Percentiles rank a stretch among this genome's conserved stretches.
Conservation (phyloP, 495 filamentous ascomycete species). For the Neurospora sp. region DNA sequence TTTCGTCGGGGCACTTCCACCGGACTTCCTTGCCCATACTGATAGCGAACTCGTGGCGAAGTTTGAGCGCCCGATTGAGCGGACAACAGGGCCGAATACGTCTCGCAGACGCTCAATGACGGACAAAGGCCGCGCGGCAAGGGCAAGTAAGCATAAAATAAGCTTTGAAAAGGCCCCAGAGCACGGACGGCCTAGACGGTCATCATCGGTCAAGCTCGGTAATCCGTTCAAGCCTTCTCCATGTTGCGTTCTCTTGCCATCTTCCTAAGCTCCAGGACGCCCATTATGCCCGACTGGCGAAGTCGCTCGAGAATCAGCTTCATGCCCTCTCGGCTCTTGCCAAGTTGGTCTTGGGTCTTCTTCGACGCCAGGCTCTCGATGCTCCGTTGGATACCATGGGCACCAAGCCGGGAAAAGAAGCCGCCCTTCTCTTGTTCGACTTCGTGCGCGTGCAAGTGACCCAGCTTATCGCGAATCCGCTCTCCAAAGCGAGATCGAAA, state of each 20-base stretch:
- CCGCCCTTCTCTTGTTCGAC: conserved; percentile 17
- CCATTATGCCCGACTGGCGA: conserved; percentile 65
- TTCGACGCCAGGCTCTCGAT: conserved; percentile 84
- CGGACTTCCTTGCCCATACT: background rate
- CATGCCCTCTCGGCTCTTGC: conserved; percentile 92
- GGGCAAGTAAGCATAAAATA: background rate
- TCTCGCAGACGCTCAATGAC: background rate
- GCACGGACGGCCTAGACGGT: background rate
- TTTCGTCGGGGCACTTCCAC: background rate
- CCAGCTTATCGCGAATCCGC: conserved; percentile 46
- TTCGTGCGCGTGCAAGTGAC: conserved; percentile 11
- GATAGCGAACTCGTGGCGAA: background rate
- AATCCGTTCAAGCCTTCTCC: conserved; percentile 6
- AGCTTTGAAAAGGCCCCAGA: background rate
- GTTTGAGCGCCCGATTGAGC: background rate
- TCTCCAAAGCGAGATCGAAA: conserved; percentile 76
- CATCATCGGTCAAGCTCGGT: background rate
- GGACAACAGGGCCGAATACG: background rate
- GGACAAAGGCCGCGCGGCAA: background rate
- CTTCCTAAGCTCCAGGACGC: conserved; percentile 78
- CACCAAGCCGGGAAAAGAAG: conserved; percentile 52
- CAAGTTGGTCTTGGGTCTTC: conserved; percentile 69
- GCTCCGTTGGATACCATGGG: conserved; percentile 69
- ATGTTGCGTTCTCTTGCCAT: conserved; percentile 18
- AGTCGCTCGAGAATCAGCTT: conserved; percentile 82